These are phyloP conservation scores for Puccinellia tenuiflora DNA, from an alignment of 176 grass and related monocot genomes.

Conservation along the genomic window DNA sequence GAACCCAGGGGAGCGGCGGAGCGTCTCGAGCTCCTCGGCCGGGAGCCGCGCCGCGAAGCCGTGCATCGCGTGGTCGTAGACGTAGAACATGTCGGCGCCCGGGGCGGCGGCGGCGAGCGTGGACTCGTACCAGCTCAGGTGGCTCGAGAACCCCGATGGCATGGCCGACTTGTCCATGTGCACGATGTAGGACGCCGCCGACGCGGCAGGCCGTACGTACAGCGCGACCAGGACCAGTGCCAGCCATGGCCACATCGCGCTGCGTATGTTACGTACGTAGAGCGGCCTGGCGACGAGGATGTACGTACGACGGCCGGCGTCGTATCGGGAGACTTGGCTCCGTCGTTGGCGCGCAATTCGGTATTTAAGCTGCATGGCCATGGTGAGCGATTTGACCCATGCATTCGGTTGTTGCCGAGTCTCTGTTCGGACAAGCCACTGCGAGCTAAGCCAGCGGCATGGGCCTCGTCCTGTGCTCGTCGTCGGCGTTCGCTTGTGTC, in stretches of 20 bases:
- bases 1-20: constrained; percentile 44
- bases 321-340: neutral
- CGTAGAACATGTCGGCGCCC: constrained; percentile 34
- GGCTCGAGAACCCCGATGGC: constrained; percentile 47
- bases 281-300: neutral
- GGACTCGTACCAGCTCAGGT: constrained; percentile 56
- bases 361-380: constrained; percentile 12
- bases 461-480: neutral
- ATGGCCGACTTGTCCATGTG: constrained; percentile 86
- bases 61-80: constrained; percentile 63
- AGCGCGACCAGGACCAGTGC: neutral
- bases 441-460: constrained; percentile 19
- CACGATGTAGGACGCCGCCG: constrained; percentile 58
- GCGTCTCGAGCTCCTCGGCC: constrained; percentile 17
- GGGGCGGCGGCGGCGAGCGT: constrained; percentile 30
- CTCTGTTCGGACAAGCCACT: neutral
- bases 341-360: neutral
- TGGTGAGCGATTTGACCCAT: neutral
- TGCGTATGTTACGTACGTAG: neutral
- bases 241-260: neutral
- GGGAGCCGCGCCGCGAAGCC: constrained; percentile 55
- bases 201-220: neutral
- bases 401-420: constrained; percentile 29
- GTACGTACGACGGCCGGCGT: neutral
- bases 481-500: neutral